Evolutionary conservation across 345 rosid genomes (phyloP), one percentile per base, ranked within the genome.

Genomic region (Erucastrum elatum): DNA sequence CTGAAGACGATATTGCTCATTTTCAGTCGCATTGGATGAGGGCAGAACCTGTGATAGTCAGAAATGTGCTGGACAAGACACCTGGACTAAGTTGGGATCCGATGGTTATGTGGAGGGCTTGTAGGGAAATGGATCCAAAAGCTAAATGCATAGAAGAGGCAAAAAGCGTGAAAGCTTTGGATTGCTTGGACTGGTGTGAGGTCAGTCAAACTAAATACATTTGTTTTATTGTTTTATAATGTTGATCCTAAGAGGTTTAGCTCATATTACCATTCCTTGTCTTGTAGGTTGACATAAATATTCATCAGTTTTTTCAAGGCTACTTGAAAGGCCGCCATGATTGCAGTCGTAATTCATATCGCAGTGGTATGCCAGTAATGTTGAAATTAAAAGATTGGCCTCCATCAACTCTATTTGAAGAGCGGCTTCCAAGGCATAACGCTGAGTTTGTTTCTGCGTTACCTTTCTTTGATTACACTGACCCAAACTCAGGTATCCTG

Each of bases 51-150:
- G 87, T 90, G 39, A 73, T 91, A 34, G 90, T 89, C 25, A 81
- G 85, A 67, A 76, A 88, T 83, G 90, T 85, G 34, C 87, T 89
- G 10, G 87, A 88, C 66, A 83, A 71, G 82, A 76, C 87, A 9
- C 81, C 90, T 66, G 92, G 97, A 63, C 76, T 94, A 70, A 94
- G 96, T 75, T 94, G 93, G 98, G 94, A 89, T 51, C 98, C 97
- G 31, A 81, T 87, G 90, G 96, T 94, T 65, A 91, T 90, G 94
- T 94, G 93, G 91, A 90, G 96, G 39, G 94, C 93, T 30, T 83
- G 84, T 70, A 84, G 93, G 39, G 88, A 87, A 81, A 78, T 84
- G 51, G 79, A 68, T 74, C 82, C 82, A 37, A 80, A 80, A 49
- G 63, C 11, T 69, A 21, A 25, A 63, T 17, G 60, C 66, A 74